Evolutionary conservation across 139 green algal species (phyloP).

Genomic region (Chlamydomonas sphaeroides): DNA sequence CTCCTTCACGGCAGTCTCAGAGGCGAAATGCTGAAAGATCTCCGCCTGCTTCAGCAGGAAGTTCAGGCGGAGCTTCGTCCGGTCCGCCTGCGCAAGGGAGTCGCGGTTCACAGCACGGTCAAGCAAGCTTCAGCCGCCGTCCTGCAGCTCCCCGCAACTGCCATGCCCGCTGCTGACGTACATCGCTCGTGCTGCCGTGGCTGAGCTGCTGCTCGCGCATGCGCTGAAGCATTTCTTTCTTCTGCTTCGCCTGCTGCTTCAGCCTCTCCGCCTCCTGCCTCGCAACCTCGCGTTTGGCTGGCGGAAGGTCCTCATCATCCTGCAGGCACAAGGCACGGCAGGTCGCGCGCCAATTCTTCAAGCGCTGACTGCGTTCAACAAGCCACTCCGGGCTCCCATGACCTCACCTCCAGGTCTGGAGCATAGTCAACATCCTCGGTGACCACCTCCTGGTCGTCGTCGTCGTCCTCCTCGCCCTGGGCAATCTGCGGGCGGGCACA

Average conservation of each 20-base stretch:
- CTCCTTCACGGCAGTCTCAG: constrained; percentile 55
- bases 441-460: constrained; percentile 24
- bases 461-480: constrained; percentile 1
- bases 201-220: constrained; percentile 85
- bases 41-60: constrained; percentile 97
- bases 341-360: constrained; percentile 6
- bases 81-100: constrained; percentile 71
- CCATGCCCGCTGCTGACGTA: no score
- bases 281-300: constrained; percentile 65
- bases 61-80: constrained; percentile 81
- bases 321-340: not conserved
- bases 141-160: no score
- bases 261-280: constrained; percentile 86
- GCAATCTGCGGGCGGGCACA: not conserved
- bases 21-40: constrained; percentile 98
- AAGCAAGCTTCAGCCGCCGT: no score
- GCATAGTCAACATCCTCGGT: constrained; percentile 26
- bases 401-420: constrained; percentile 21
- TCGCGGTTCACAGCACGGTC: no score
- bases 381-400: not conserved
- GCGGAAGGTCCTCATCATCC: not conserved
- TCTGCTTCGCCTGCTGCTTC: constrained; percentile 77
- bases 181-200: no score
- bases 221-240: constrained; percentile 86
- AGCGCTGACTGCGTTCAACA: no score